These are phyloP conservation scores for Graphilbum fragrans DNA, from an alignment of 2,329 filamentous ascomycete genomes.

Conservation along the genomic window DNA sequence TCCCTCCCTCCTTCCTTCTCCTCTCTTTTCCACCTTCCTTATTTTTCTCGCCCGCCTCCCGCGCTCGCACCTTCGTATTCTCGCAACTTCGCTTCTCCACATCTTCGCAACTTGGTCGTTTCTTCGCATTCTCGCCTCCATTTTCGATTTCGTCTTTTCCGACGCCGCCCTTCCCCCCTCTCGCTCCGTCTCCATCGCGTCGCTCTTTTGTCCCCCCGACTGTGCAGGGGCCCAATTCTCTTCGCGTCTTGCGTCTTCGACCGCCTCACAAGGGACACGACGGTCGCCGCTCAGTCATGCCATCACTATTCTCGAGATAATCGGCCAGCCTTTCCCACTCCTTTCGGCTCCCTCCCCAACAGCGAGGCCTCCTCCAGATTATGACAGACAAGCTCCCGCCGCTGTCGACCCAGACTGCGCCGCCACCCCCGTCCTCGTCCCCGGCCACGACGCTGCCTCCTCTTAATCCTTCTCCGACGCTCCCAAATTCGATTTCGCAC, in stretches of 20 bases:
- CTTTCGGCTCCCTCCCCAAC: constrained; percentile 21
- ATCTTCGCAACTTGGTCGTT: not conserved
- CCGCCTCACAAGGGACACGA: too few relatives aligned
- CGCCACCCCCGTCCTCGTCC: too few relatives aligned
- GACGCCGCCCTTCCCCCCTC: not conserved
- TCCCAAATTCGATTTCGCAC: not conserved
- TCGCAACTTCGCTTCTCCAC: too few relatives aligned
- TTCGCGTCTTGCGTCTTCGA: not conserved
- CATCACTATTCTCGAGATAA: constrained; percentile 20
- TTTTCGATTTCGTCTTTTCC: not conserved
- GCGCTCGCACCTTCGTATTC: too few relatives aligned
- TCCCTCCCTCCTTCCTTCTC: not conserved
- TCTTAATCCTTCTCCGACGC: constrained; percentile 16
- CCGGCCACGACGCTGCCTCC: constrained; percentile 34
- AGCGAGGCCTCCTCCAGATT: constrained; percentile 39
- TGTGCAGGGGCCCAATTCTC: too few relatives aligned
- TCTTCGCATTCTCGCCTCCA: constrained; percentile 1
- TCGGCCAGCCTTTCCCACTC: constrained; percentile 2
- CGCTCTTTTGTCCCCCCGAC: too few relatives aligned
- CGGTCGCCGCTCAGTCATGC: constrained; percentile 51
- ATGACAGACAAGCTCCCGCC: constrained; percentile 48
- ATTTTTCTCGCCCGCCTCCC: not conserved
- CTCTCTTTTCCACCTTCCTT: not conserved
- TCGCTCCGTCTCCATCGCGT: not conserved
- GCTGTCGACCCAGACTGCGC: constrained; percentile 42